A percentile compares a stretch with the other conserved stretches of the same genome.
phyloP scores from a whole-genome alignment of 805 yeast genomes.

The Yarrowia deformans region DNA sequence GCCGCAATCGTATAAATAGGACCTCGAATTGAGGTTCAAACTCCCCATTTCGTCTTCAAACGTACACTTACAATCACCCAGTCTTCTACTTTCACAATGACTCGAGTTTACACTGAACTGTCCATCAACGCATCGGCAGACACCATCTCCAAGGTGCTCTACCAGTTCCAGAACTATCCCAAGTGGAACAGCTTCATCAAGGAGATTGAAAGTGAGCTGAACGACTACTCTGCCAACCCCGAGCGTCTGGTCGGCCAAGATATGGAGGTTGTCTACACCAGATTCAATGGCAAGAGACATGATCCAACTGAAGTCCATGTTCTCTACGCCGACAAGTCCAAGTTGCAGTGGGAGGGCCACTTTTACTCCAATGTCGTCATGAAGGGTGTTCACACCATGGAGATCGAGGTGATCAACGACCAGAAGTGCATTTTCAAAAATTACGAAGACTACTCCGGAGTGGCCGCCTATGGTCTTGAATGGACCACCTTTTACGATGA shows the following conservation, averaged over 20 bases:
- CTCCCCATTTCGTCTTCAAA: not conserved
- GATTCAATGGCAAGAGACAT: conserved; percentile 12
- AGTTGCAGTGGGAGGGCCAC: conserved; percentile 19
- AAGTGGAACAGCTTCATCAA: conserved; percentile 27
- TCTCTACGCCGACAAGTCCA: conserved; percentile 1
- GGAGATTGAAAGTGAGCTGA: conserved; percentile 17
- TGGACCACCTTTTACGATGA: conserved; percentile 21
- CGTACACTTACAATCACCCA: not conserved
- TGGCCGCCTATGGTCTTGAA: conserved; percentile 7
- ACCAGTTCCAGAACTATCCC: conserved; percentile 11
- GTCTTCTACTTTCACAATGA: not conserved
- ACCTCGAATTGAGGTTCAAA: not conserved
- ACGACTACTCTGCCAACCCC: conserved; percentile 4
- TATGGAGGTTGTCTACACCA: not conserved
- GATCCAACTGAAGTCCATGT: conserved; percentile 1
- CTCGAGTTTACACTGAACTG: conserved; percentile 18
- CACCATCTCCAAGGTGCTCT: conserved; percentile 2
- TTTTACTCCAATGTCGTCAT: conserved; percentile 2
- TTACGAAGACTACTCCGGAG: conserved; percentile 17
- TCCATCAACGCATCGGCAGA: conserved; percentile 34
- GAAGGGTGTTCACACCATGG: conserved; percentile 10
- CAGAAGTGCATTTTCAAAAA: conserved; percentile 20
- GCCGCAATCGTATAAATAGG: conserved; percentile 19
- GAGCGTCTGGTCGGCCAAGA: not conserved
- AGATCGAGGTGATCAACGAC: conserved; percentile 2